Base-by-base conservation (phyloP, 257 asterid genomes). In the Cruciata laevipes region DNA sequence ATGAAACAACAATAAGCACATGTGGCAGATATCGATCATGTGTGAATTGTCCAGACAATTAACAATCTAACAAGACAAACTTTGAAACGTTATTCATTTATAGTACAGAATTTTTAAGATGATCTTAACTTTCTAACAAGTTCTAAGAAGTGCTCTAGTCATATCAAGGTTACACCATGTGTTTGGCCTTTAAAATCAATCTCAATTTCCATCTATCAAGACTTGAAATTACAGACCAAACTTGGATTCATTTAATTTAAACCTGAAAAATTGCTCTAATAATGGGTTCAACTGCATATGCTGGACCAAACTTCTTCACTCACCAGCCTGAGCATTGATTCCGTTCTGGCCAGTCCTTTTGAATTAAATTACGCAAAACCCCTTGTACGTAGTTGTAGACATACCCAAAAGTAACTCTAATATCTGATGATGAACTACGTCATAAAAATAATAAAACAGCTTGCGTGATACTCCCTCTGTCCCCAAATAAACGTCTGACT, bases 241-340 rank as follows among this genome's bases (percentile, higher is more conserved):
- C 20, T 18, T 23, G 56, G 68, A 23, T 23, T 38, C 56, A 64
- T 40, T 38, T 37, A 64, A 21, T 21, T 35, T 10, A 58, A 64
- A 64, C 68, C 68, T 40, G 23, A 64, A 23, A 20, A 38, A 40
- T 3, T 9, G 25, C 56, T 14, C 68, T 40, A 64, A 40, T 64
- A 64, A 64, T 23, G 40, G 53, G 56, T 21, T 40, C 68, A 23
- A 3, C 42, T 0, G 42, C 42, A 37, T 2, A 10, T 7, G 67
- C 25, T 63, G 2, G 32, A 63, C 68, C 68, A 37, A 37, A 38
- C 55, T 63, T 42, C 42, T 21, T 38, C 53, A 63, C 68, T 3
- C 56, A 23, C 67, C 67, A 38, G 37, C 53, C 67, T 40, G 56
- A 3, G 56, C 68, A 64, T 64, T 27, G 56, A 40, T 40, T 38